A percentile compares a stretch with the other conserved stretches of the same genome.
Evolutionary conservation across 176 grass and related monocot species (phyloP).

Genomic region (Carex cristatella): DNA sequence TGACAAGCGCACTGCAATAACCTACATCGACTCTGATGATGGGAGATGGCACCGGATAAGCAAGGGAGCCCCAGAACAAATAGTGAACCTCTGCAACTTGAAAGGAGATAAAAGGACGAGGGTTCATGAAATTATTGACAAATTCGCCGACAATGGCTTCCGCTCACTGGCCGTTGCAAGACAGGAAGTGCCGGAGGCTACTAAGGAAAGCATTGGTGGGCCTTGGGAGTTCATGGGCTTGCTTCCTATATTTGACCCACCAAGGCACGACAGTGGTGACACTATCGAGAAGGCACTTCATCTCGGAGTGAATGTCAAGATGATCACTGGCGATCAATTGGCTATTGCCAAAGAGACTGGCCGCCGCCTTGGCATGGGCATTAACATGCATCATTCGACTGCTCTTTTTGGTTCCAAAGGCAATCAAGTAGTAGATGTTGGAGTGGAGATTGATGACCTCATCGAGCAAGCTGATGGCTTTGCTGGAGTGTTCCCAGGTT

Average conservation of each 20-base stretch:
- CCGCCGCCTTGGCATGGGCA: slow-evolving; percentile 69
- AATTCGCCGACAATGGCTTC: slow-evolving; percentile 56
- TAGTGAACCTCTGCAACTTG: slow-evolving; percentile 60
- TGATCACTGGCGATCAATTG: slow-evolving; percentile 87
- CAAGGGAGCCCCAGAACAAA: slow-evolving; percentile 85
- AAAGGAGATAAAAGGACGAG: slow-evolving; percentile 27
- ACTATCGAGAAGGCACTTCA: slow-evolving; percentile 60
- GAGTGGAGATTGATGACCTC: slow-evolving; percentile 54
- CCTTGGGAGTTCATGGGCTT: slow-evolving; percentile 84
- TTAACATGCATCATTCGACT: slow-evolving; percentile 81
- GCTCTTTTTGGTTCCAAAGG: slow-evolving; percentile 39
- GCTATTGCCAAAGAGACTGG: slow-evolving; percentile 89
- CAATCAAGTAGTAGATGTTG: slow-evolving; percentile 19
- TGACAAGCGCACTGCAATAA: slow-evolving; percentile 80
- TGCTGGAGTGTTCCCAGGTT: slow-evolving; percentile 80
- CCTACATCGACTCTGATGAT: slow-evolving; percentile 49
- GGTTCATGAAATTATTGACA: slow-evolving; percentile 49
- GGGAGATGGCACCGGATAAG: slow-evolving; percentile 64
- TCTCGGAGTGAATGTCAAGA: slow-evolving; percentile 90
- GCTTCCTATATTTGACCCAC: slow-evolving; percentile 72
- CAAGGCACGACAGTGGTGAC: slow-evolving; percentile 65
- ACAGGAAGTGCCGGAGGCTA: slow-evolving; percentile 48
- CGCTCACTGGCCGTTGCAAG: slow-evolving; percentile 50
- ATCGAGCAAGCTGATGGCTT: slow-evolving; percentile 88
- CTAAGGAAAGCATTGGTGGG: slow-evolving; percentile 37